Base-by-base conservation (phyloP, 139 green algal species). In the Zygnema cylindricum region DNA sequence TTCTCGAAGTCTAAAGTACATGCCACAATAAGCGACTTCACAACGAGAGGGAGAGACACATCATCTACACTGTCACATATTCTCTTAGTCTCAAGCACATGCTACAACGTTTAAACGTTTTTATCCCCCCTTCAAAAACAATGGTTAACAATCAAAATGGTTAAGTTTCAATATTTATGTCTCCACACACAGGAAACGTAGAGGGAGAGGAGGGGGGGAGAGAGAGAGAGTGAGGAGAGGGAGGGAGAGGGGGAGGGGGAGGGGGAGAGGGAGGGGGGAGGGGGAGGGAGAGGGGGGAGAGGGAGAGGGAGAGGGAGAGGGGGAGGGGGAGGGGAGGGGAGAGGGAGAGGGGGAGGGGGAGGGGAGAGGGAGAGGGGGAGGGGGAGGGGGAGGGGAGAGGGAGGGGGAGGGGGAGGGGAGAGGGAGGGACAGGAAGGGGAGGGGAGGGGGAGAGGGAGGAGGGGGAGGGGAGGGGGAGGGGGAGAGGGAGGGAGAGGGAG, bases 201-300 rank as follows among this genome's bases (percentile, higher is more conserved):
- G 49, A 16, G 49, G 16, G 71, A 49, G 71, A 79, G 71, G 71
- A 79, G 71, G 49, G 49, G 16, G 49, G 49, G 49, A 63, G 49
- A 63, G 16, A 63, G 49, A 54, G 77, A 42, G 33, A 40, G 40
- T 55, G 77, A 42, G 77, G 77, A 49, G 49, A 83, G 77, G 3
- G 33, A 7, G 35, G 77, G 35, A 57, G 77, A 42, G 49, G 16
- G 49, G 16, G 49, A 63, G 49, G 7, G 49, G 49, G 49, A 16
- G 49, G 16, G 49, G 49, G 49, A 63, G 49, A 63, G 49, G 16
- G 16, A 63, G 16, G 49, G 49, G 16, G 49, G 49, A 16, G 16
- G 49, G 16, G 49, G 16, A 16, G 16, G 49, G 16, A 25, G 16
- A 16, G 16, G 49, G 49, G 49, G 16, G 49, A 16, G 49, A 63